Evolutionary conservation across 805 yeast genomes (phyloP), one percentile per base, ranked within the genome.

Genomic region (Schwanniomyces polymorphus): DNA sequence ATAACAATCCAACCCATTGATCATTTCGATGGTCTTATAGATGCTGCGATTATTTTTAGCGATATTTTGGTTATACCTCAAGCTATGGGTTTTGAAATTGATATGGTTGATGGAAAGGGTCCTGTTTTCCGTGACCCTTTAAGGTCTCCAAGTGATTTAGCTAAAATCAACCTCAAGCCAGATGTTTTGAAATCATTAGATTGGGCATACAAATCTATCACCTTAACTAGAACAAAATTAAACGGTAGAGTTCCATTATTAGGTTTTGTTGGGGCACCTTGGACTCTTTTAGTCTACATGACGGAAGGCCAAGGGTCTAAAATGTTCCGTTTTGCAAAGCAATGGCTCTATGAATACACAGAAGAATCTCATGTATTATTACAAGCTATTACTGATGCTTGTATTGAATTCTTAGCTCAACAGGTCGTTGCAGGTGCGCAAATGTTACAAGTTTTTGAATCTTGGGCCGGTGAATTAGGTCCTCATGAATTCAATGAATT

Each of bases 361-460:
- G 80, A 83, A 48, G 85, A 81, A 42, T 72, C 94, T 2, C 89
- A 88, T 57, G 65, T 73, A 55, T 71, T 94, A 49, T 74, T 94
- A 51, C 88, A 85, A 64, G 84, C 82, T 48, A 83, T 86, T 53
- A 86, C 97, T 21, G 92, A 89, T 51, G 90, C 88, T 26, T 94
- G 97, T 46, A 75, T 92, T 33, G 98, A 92, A 65, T 94, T 92
- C 62, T 77, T 94, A 60, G 96, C 96, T 3, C 88, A 85, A 59
- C 99, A 94, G 70, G 97, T 94, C 39, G 82, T 84, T 55, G 99
- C 99, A 1, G 99, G 99, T 57, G 98, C 98, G 29, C 99, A 94
- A 73, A 91, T 94, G 85, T 77, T 94, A 50, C 99, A 94, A 70
- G 91, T 94, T 29, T 94, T 94, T 63, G 99, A 94, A 64, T 87